Conservation (phyloP, 805 yeast species). For the Starmerella scarabaei region DNA sequence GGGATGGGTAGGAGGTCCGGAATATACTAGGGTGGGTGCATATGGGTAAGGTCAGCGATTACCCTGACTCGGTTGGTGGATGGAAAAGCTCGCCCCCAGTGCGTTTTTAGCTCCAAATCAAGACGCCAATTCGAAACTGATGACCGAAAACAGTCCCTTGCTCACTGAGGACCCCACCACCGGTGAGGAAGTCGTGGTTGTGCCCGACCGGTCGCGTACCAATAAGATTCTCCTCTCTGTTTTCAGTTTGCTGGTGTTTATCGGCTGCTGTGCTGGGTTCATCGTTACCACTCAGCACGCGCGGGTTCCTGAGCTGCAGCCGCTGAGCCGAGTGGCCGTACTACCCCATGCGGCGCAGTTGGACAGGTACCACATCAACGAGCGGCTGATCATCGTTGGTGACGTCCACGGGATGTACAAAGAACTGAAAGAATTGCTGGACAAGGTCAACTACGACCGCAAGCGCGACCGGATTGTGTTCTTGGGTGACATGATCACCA, state of each 20-base stretch:
- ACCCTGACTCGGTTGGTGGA: no score
- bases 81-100: no score
- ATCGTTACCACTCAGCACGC: conserved; percentile 1
- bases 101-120: no score
- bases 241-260: conserved; percentile 1
- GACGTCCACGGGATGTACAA: conserved; percentile 75
- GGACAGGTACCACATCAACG: conserved; percentile 10
- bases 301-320: conserved; percentile 12
- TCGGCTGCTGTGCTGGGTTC: conserved; percentile 3
- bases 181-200: no score
- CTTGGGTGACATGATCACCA: conserved; percentile 74
- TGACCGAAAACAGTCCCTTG: neutral
- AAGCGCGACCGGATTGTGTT: conserved; percentile 46
- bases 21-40: no score
- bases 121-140: neutral
- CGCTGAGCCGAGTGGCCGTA: conserved; percentile 20
- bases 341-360: conserved; percentile 16
- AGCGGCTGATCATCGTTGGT: conserved; percentile 58
- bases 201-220: no score
- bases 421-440: conserved; percentile 42
- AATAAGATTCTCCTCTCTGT: no score
- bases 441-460: conserved; percentile 33
- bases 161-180: no score
- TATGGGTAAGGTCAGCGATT: no score
- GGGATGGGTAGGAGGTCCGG: no score